phyloP scores from a whole-genome alignment of 2,329 filamentous ascomycete genomes.

The Lizonia empirigonia region DNA sequence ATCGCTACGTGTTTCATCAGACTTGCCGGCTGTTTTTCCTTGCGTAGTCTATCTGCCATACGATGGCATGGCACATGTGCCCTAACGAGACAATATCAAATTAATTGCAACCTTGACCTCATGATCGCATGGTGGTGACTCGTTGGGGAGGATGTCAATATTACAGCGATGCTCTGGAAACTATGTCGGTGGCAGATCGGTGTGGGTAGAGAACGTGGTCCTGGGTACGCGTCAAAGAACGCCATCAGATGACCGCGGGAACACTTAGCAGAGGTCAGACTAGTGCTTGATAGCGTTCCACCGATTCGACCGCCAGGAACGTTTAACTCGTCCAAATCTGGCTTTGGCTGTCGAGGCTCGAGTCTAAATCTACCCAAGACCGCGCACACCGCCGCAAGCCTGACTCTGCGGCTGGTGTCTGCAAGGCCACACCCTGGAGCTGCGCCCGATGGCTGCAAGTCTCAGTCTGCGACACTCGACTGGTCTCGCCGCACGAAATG shows the following conservation, averaged over 20 bases:
- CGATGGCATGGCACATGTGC: constrained; percentile 1
- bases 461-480: constrained; percentile 10
- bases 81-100: constrained; percentile 2
- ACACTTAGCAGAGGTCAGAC: constrained; percentile 8
- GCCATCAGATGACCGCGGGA: constrained; percentile 20
- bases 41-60: constrained; percentile 3
- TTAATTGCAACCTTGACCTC: constrained; percentile 3
- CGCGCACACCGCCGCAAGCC: background rate
- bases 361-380: constrained; percentile 1
- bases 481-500: background rate
- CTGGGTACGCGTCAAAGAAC: constrained; percentile 12
- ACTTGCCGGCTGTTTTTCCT: constrained; percentile 11
- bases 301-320: constrained; percentile 12
- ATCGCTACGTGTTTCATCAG: constrained; percentile 12
- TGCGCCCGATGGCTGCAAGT: constrained; percentile 14
- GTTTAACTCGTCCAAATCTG: constrained; percentile 10
- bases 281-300: constrained; percentile 17
- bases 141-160: constrained; percentile 4
- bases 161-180: constrained; percentile 2
- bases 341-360: constrained; percentile 4
- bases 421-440: constrained; percentile 9
- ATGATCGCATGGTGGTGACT: background rate
- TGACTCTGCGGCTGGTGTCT: constrained; percentile 8
- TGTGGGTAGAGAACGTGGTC: constrained; percentile 5
- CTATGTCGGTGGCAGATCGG: constrained; percentile 5